These are phyloP conservation scores for Hypoxylon subgilvum DNA, from an alignment of 495 filamentous ascomycete genomes.

Conservation along the genomic window DNA sequence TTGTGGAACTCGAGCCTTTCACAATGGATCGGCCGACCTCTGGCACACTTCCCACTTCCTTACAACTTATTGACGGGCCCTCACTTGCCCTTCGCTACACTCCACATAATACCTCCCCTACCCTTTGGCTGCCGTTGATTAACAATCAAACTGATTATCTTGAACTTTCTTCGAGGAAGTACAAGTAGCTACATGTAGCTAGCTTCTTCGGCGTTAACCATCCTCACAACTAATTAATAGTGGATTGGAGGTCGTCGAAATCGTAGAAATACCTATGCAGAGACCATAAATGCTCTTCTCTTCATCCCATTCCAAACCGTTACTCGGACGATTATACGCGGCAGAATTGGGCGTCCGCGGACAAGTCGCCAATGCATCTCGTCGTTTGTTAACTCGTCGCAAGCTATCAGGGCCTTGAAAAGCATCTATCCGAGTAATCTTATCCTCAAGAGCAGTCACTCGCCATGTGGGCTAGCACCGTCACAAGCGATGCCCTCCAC, in stretches of 20 bases:
- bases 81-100: background rate
- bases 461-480: slow-evolving; percentile 33
- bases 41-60: no score
- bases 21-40: no score
- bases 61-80: no score
- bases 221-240: background rate
- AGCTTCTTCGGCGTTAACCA: background rate
- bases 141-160: slow-evolving; percentile 8
- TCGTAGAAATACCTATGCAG: background rate
- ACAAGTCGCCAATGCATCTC: background rate
- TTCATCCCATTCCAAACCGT: background rate
- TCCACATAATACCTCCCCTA: slow-evolving; percentile 5
- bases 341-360: background rate
- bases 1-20: slow-evolving; percentile 18
- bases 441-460: background rate
- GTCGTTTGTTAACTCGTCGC: background rate
- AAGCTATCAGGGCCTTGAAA: background rate
- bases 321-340: background rate
- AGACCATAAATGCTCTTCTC: background rate
- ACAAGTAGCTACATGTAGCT: no score
- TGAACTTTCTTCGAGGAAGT: no score
- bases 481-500: slow-evolving; percentile 24
- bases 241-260: no score
- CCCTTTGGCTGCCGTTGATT: slow-evolving; percentile 18
- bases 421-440: background rate